Evolutionary conservation across 148 eudicot species (phyloP), one percentile per base, ranked within the genome.

Genomic region (Limonium bicolor): DNA sequence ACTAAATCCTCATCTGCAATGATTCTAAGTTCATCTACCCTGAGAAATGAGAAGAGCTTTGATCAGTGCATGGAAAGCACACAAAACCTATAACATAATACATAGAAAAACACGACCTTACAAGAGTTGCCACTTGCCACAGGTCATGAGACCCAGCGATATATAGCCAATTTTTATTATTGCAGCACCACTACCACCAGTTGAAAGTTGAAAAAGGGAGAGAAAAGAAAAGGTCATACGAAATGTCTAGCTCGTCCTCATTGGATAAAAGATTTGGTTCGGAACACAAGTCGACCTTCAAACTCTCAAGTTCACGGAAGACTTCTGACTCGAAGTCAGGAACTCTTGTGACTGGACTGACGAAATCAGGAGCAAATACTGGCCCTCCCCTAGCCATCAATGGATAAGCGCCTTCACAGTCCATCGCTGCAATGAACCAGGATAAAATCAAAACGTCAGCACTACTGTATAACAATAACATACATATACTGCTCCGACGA

Each of bases 381-480:
- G 96, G 94, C 2, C 94, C 96, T 23, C 96, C 96, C 10, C 68
- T 76, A 21, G 96, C 80, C 25, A 87, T 53, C 8, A 86, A 61
- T 21, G 64, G 49, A 10, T 53, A 37, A 28, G 28, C 47, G 0
- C 70, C 69, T 15, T 54, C 74, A 27, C n/a, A n/a, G n/a, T n/a
- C n/a, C n/a, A n/a, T n/a, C n/a, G n/a, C n/a, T n/a, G n/a, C n/a
- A n/a, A n/a, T n/a, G n/a, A n/a, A n/a, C n/a, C n/a, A n/a, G n/a
- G n/a, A n/a, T n/a, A n/a, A n/a, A n/a, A n/a, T n/a, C n/a, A n/a
- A n/a, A n/a, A n/a, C n/a, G n/a, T n/a, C n/a, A n/a, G n/a, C n/a
- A n/a, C n/a, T n/a, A n/a, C n/a, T n/a, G n/a, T n/a, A n/a, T n/a
- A n/a, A n/a, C n/a, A n/a, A n/a, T n/a, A n/a, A n/a, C n/a, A n/a